Evolutionary conservation across 768 basidiomycete genomes (phyloP), one percentile per base, ranked within the genome.

Genomic region (Dentipellis fragilis): DNA sequence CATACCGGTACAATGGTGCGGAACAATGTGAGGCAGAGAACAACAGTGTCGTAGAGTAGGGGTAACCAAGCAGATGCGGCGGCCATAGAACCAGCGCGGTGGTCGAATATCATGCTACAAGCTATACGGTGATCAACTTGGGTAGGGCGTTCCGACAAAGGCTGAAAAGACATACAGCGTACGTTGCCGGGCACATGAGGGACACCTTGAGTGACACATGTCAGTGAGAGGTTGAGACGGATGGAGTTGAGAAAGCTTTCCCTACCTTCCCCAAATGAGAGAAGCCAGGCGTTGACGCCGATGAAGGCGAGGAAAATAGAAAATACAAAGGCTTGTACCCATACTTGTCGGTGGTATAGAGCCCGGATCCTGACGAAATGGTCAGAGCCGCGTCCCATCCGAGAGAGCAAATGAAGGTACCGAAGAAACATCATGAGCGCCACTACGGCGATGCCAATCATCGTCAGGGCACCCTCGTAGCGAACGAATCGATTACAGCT

Each of bases 351-450:
- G 54, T 53, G 40, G 45, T 72, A 74, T 42, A 69, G 54, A 1
- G 68, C 72, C n/a, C 64, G 62, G 11, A 74, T 62, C 4, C 68
- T 65, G 19, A 36, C 42, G 11, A 48, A 4, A 34, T 17, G 42
- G 23, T 34, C 21, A 23, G 19, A 29, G 1, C 10, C 19, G 35
- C n/a, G 12, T 38, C 17, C 1, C 49, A 7, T 8, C 9, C 37
- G 10, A 16, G 8, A 4, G 17, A 29, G 7, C 16, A 21, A n/a
- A 12, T 11, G 49, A 11, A 38, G 69, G 63, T 57, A 73, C 71
- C 81, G 78, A 3, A 82, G 58, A 21, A 80, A 67, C 81, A 84
- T 81, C 80, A 84, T 81, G 16, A 80, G 58, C 3, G 74, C 79
- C 1, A 77, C 75, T 21, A 78, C 65, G 36, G 75, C 71, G 52